Percentiles rank a stretch among this genome's conserved stretches.
Evolutionary conservation across 306 rosid species (phyloP).

Genomic region (Rosa rugosa): DNA sequence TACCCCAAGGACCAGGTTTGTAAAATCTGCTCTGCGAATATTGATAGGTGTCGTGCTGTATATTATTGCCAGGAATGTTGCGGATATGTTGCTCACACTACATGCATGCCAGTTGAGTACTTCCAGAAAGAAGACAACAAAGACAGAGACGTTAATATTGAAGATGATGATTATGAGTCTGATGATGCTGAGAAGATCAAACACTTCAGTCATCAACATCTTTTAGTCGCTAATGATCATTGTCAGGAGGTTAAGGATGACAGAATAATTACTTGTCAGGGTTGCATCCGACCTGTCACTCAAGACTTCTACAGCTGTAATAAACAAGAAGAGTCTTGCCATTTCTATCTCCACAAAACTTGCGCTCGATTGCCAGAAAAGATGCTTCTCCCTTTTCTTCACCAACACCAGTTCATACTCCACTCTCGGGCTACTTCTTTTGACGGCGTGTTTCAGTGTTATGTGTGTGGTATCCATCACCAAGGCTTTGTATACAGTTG

Average conservation of each 20-base stretch:
- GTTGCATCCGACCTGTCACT: slow-evolving; percentile 3
- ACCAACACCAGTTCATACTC: neutral
- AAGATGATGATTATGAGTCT: neutral
- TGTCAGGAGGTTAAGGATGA: neutral
- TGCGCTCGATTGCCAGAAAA: neutral
- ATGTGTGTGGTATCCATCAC: neutral
- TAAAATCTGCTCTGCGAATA: neutral
- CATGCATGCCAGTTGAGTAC: neutral
- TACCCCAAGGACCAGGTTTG: neutral
- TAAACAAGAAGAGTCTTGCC: neutral
- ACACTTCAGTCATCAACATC: slow-evolving; percentile 3
- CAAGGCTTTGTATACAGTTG: neutral
- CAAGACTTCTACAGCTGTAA: neutral
- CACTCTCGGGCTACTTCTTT: neutral
- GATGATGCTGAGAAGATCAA: neutral
- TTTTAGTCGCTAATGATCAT: neutral
- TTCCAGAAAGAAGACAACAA: neutral
- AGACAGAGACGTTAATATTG: neutral
- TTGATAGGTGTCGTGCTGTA: neutral
- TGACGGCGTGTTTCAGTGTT: neutral
- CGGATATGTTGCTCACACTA: neutral
- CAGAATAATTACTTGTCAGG: neutral
- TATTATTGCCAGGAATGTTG: neutral
- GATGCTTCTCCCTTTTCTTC: neutral
- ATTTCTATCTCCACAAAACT: neutral